phyloP scores from a whole-genome alignment of 2,329 filamentous ascomycete genomes.

The Stagonosporopsis tanaceti region DNA sequence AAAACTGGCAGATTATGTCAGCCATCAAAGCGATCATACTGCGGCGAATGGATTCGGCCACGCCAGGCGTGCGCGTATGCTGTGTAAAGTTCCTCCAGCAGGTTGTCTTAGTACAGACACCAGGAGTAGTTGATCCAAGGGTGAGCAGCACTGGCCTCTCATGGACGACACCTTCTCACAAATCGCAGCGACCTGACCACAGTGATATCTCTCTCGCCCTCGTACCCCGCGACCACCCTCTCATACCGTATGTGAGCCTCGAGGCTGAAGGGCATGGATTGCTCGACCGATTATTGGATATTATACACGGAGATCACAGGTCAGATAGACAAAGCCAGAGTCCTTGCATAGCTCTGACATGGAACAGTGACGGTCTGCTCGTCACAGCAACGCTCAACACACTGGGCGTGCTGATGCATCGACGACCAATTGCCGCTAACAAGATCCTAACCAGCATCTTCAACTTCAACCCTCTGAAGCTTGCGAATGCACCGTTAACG shows the following conservation, averaged over 20 bases:
- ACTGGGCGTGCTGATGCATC: slow-evolving; percentile 81
- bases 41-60: slow-evolving; percentile 82
- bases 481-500: slow-evolving; percentile 78
- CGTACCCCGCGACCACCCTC: slow-evolving; percentile 81
- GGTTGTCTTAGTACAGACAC: slow-evolving; percentile 89
- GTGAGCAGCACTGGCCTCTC: slow-evolving; percentile 60
- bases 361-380: slow-evolving; percentile 78
- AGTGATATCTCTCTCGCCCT: slow-evolving; percentile 87
- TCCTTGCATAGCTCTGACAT: slow-evolving; percentile 35
- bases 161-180: slow-evolving; percentile 31
- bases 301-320: slow-evolving; percentile 87
- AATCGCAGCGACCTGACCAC: slow-evolving; percentile 70
- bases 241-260: slow-evolving; percentile 80
- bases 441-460: slow-evolving; percentile 87
- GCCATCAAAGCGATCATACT: slow-evolving; percentile 90
- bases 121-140: slow-evolving; percentile 83
- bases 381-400: slow-evolving; percentile 93
- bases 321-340: slow-evolving; percentile 56
- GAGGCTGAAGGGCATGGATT: slow-evolving; percentile 94
- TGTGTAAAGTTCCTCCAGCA: slow-evolving; percentile 98
- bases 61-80: slow-evolving; percentile 82
- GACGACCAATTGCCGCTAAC: slow-evolving; percentile 79
- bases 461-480: slow-evolving; percentile 89
- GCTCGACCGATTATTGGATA: slow-evolving; percentile 83
- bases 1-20: slow-evolving; percentile 87